A percentile compares a stretch with the other conserved stretches of the same genome.
phyloP scores from a whole-genome alignment of 2,329 filamentous ascomycete species.

The Fusarium torreyae region DNA sequence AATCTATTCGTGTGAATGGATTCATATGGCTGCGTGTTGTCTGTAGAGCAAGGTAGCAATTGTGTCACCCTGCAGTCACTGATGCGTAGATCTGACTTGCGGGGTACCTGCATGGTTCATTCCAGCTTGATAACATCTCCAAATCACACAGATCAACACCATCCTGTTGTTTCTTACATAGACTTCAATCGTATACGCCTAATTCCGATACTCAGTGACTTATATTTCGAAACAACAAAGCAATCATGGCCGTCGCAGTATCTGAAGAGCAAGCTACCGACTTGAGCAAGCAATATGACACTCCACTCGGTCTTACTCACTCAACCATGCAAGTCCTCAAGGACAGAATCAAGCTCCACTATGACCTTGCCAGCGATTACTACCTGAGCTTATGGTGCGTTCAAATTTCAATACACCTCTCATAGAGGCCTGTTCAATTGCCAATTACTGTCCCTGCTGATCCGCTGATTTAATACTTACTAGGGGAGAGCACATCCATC shows the following conservation, averaged over 20 bases:
- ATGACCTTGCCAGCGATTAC: conserved; percentile 73
- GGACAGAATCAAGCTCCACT: conserved; percentile 72
- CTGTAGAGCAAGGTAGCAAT: not conserved
- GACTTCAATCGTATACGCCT: not conserved
- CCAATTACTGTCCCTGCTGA: not conserved
- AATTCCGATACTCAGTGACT: not conserved
- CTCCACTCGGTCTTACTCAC: conserved; percentile 61
- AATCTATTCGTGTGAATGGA: not conserved
- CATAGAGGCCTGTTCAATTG: not conserved
- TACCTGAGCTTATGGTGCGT: conserved; percentile 72
- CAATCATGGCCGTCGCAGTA: conserved; percentile 28
- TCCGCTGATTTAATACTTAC: conserved; percentile 16
- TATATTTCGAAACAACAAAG: not conserved
- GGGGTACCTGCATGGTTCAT: conserved; percentile 26
- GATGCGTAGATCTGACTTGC: conserved; percentile 16
- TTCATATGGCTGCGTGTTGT: not conserved
- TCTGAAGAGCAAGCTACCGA: conserved; percentile 50
- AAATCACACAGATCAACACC: conserved; percentile 1
- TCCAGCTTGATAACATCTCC: conserved; percentile 1
- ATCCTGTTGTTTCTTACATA: conserved; percentile 5
- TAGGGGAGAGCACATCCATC: conserved; percentile 76
- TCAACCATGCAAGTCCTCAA: conserved; percentile 67
- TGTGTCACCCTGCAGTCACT: conserved; percentile 32
- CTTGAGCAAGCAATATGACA: conserved; percentile 63
- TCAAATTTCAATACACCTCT: not conserved